Evolutionary conservation across 2,329 filamentous ascomycete genomes (phyloP).

Genomic region (Blastomyces silverae): DNA sequence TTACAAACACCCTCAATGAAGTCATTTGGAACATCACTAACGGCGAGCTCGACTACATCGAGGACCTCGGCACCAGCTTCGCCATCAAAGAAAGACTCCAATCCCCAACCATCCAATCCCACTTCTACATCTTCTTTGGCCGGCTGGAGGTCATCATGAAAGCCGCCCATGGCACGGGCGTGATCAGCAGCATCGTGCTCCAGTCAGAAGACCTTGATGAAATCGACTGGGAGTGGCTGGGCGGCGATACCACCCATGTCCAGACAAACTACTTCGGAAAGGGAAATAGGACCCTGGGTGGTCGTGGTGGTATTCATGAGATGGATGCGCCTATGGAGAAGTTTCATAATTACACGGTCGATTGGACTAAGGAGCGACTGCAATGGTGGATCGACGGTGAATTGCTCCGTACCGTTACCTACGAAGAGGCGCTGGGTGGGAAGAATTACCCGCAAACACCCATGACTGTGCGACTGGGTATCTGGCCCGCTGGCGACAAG

Average conservation of each 20-base stretch:
- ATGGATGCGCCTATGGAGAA: slow-evolving; percentile 50
- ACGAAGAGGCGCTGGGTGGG: slow-evolving; percentile 59
- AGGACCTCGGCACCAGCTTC: slow-evolving; percentile 67
- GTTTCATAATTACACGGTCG: slow-evolving; percentile 48
- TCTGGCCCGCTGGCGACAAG: slow-evolving; percentile 59
- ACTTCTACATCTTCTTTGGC: slow-evolving; percentile 99
- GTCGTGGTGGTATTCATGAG: slow-evolving; percentile 72
- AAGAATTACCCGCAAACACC: slow-evolving; percentile 64
- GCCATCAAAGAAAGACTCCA: slow-evolving; percentile 71
- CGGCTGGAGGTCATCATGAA: slow-evolving; percentile 79
- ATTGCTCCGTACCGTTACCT: slow-evolving; percentile 55
- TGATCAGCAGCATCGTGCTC: slow-evolving; percentile 86
- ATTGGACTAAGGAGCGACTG: slow-evolving; percentile 60
- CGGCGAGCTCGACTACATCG: slow-evolving; percentile 59
- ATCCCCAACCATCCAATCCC: slow-evolving; percentile 74
- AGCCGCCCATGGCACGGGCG: slow-evolving; percentile 76
- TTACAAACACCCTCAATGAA: slow-evolving; percentile 48
- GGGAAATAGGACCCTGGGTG: slow-evolving; percentile 76
- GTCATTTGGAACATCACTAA: slow-evolving; percentile 66
- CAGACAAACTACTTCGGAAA: slow-evolving; percentile 98
- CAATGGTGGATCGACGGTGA: slow-evolving; percentile 60
- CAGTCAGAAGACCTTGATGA: slow-evolving; percentile 93
- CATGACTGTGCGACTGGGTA: slow-evolving; percentile 63
- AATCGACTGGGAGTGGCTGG: slow-evolving; percentile 67
- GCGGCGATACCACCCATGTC: slow-evolving; percentile 32